Evolutionary conservation across 1,139 yeast genomes (phyloP).

Genomic region (Pichia sp.): DNA sequence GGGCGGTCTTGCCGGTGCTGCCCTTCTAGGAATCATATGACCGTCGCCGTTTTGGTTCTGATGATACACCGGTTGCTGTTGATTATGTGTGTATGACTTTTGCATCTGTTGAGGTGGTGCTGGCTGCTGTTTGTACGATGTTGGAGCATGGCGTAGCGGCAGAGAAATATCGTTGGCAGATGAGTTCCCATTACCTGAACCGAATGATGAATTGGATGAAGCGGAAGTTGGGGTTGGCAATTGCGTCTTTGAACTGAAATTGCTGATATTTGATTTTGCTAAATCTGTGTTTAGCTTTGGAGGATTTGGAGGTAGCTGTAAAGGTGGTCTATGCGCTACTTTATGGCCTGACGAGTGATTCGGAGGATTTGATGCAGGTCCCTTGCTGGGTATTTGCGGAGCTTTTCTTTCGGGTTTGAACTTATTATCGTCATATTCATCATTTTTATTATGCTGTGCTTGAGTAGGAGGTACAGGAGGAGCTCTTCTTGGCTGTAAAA

Average conservation of each 20-base stretch:
- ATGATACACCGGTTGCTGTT: too few relatives aligned
- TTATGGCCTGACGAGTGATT: too few relatives aligned
- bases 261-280: too few relatives aligned
- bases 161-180: slow-evolving; percentile 22
- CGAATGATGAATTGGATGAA: slow-evolving; percentile 1
- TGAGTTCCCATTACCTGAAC: not conserved
- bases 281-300: not conserved
- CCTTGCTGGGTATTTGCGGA: slow-evolving; percentile 21
- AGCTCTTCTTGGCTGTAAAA: slow-evolving; percentile 44
- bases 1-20: slow-evolving; percentile 9
- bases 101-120: slow-evolving; percentile 13
- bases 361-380: not conserved
- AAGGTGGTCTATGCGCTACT: slow-evolving; percentile 17
- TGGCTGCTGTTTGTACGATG: slow-evolving; percentile 20
- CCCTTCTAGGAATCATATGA: slow-evolving; percentile 6
- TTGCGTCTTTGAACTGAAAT: not conserved
- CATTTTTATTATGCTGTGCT: slow-evolving; percentile 19
- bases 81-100: not conserved
- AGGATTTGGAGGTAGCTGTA: slow-evolving; percentile 10
- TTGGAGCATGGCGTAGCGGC: slow-evolving; percentile 36
- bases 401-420: slow-evolving; percentile 22
- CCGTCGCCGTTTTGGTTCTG: not conserved
- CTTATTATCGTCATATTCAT: slow-evolving; percentile 1
- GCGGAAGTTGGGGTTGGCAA: slow-evolving; percentile 4
- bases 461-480: slow-evolving; percentile 42